Evolutionary conservation across 78 protist genomes (phyloP).

Genomic region (Speleostelium caveatum): DNA sequence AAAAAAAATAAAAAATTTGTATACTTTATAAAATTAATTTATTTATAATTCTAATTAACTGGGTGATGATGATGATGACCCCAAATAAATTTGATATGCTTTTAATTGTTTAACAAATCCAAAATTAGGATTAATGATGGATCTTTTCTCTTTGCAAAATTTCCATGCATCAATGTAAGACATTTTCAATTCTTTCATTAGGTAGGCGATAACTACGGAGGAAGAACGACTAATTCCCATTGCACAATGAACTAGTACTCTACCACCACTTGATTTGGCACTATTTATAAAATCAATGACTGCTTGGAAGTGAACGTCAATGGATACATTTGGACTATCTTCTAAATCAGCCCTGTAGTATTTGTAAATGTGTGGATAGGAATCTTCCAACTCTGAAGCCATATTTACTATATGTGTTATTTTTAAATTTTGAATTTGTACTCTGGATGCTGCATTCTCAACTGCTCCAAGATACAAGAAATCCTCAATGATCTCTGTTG

Average conservation of each 20-base stretch:
- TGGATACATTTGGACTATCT: slow-evolving; percentile 41
- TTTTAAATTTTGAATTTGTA: slow-evolving; percentile 47
- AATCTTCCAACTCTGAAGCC: slow-evolving; percentile 72
- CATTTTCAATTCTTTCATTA: slow-evolving; percentile 36
- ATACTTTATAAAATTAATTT: not conserved
- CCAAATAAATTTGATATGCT: slow-evolving; percentile 14
- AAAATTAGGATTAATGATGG: slow-evolving; percentile 44
- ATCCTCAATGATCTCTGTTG: slow-evolving; percentile 54
- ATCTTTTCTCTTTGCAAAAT: slow-evolving; percentile 17
- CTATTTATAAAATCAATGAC: slow-evolving; percentile 30
- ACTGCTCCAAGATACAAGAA: slow-evolving; percentile 57
- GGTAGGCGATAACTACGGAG: slow-evolving; percentile 67
- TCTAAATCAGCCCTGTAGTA: slow-evolving; percentile 68
- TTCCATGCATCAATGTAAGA: not conserved
- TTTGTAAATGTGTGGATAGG: slow-evolving; percentile 54
- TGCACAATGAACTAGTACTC: slow-evolving; percentile 81
- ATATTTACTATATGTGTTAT: slow-evolving; percentile 79
- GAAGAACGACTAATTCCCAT: slow-evolving; percentile 83
- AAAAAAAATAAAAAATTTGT: not conserved
- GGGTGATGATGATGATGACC: too few relatives aligned
- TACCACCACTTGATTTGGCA: slow-evolving; percentile 12
- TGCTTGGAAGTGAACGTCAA: slow-evolving; percentile 35
- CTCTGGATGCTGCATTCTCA: slow-evolving; percentile 21
- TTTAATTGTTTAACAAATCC: slow-evolving; percentile 40
- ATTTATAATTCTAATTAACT: too few relatives aligned